Evolutionary conservation across 2,329 filamentous ascomycete genomes (phyloP), one percentile per base, ranked within the genome.

Genomic region (Raffaelea arxii): DNA sequence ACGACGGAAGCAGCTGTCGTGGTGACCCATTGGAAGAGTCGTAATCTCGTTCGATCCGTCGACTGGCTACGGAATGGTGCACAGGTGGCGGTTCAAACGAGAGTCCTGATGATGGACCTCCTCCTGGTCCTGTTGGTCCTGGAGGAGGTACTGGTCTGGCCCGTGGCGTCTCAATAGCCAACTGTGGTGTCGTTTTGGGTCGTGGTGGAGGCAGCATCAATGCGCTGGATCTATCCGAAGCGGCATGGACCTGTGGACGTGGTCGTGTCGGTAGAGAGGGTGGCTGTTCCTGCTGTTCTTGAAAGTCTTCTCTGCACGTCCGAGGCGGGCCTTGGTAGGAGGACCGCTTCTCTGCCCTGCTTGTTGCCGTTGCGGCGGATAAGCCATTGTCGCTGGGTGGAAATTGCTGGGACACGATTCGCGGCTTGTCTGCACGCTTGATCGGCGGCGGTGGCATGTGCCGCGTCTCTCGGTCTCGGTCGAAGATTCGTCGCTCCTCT

Each of bases 281-380:
- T 7, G 71, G 71, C 6, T 67, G 65, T n/a, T 68, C 66, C n/a
- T n/a, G n/a, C n/a, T n/a, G n/a, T n/a, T n/a, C n/a, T 67, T 66
- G n/a, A 74, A 69, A 0, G 69, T 60, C 46, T 74, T 82, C 47
- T 77, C 80, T 18, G 4, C 78, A 76, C 58, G 84, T 91, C 54
- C 80, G 82, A 0, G 90, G 88, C 18, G 89, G 89, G 30, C 88
- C 95, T 57, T 74, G 89, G 59, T 96, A 95, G 0, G 91, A 90
- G 1, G 91, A 95, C 0, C 80, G 59, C 57, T 69, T n/a, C 25
- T 43, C 32, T 16, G 32, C 21, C 2, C 25, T 12, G 18, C n/a
- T 30, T n/a, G 6, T 12, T 3, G 35, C 25, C 18, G 21, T 2
- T n/a, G 21, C 22, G 22, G 32, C 5, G 24, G 46, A n/a, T 9